A percentile compares a stretch with the other conserved stretches of the same genome.
phyloP scores from a whole-genome alignment of 305 asterid species.

The Solanum aculeatissimum region DNA sequence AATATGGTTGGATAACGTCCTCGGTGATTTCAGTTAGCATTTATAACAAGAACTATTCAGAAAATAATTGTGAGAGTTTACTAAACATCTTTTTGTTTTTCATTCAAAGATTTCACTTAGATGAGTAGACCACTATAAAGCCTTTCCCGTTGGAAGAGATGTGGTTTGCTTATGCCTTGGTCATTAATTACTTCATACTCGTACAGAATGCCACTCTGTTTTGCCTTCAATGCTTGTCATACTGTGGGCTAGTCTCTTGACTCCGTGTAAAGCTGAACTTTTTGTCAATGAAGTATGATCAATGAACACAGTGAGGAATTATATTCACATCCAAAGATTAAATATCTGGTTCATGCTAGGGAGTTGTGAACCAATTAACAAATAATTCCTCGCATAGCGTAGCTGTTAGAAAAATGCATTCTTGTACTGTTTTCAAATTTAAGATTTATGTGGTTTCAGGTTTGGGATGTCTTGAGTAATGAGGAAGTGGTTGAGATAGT shows the following conservation, averaged over 20 bases:
- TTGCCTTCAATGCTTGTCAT: not conserved
- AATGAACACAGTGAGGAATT: not conserved
- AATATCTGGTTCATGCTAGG: not conserved
- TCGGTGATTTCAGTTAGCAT: not conserved
- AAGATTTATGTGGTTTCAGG: conserved; percentile 23
- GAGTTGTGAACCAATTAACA: not conserved
- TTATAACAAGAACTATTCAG: not conserved
- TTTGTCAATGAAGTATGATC: not conserved
- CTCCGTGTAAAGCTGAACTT: not conserved
- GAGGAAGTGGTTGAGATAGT: conserved; percentile 87
- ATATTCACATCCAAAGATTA: not conserved
- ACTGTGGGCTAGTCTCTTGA: not conserved
- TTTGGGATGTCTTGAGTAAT: conserved; percentile 93
- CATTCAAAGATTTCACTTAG: not conserved
- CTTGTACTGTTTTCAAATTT: not conserved
- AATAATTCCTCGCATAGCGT: not conserved
- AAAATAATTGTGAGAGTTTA: not conserved
- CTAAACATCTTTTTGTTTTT: not conserved
- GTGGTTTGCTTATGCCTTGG: not conserved
- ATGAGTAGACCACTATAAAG: not conserved
- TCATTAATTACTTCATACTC: not conserved
- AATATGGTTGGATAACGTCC: not conserved
- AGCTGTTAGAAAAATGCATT: not conserved
- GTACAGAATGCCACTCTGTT: not conserved
- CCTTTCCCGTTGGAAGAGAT: not conserved